Evolutionary conservation across 208 protist species (phyloP).

Genomic region (Herpetomonas samuelpessoai): DNA sequence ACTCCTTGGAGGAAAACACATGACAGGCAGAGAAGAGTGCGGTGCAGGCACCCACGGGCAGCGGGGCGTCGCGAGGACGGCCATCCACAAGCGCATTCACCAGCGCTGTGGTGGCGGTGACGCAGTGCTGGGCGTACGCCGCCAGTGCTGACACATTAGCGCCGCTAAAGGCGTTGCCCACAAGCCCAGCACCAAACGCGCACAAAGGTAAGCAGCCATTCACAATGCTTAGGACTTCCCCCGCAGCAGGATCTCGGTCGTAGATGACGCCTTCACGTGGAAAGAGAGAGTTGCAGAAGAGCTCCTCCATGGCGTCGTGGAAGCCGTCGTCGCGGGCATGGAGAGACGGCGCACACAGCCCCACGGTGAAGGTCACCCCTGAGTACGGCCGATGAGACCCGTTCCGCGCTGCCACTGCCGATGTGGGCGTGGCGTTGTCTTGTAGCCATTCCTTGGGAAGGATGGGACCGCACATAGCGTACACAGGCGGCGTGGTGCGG

Average conservation of each 20-base stretch:
- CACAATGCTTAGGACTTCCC: constrained; percentile 50
- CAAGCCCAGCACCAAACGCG: constrained; percentile 79
- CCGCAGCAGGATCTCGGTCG: constrained; percentile 26
- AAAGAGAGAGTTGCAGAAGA: constrained; percentile 27
- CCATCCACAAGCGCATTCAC: constrained; percentile 26
- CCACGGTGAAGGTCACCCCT: constrained; percentile 43
- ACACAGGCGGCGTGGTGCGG: constrained; percentile 16
- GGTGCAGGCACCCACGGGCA: constrained; percentile 42
- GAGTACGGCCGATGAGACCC: constrained; percentile 29
- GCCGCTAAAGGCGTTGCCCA: constrained; percentile 75
- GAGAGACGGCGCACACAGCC: constrained; percentile 17
- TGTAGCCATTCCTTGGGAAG: constrained; percentile 65
- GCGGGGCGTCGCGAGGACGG: constrained; percentile 22
- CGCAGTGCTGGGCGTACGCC: constrained; percentile 73
- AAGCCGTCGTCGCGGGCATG: neutral
- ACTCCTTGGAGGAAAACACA: constrained; percentile 65
- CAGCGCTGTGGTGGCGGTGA: constrained; percentile 44
- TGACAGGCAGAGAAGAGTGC: constrained; percentile 62
- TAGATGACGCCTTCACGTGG: constrained; percentile 62
- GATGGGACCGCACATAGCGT: constrained; percentile 63
- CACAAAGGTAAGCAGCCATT: constrained; percentile 76
- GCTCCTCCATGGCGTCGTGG: constrained; percentile 4
- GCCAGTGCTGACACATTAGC: constrained; percentile 46
- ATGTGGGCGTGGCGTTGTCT: too few relatives aligned
- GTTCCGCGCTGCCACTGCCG: too few relatives aligned